These are phyloP conservation scores for Bolboschoenus planiculmis DNA, from an alignment of 176 grass and related monocot species.

Conservation along the genomic window DNA sequence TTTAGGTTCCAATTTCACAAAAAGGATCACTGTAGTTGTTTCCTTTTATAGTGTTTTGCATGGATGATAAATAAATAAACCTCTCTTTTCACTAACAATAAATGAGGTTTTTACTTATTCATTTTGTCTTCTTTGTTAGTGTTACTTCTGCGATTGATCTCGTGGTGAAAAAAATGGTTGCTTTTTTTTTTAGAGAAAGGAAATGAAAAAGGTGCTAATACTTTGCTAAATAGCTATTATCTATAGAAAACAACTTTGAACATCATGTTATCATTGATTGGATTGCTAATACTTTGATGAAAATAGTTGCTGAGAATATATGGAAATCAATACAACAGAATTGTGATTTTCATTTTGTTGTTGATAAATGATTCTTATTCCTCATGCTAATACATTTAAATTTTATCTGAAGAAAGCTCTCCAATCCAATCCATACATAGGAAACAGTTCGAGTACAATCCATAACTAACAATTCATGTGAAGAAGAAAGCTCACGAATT, in stretches of 20 bases:
- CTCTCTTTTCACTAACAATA: background rate
- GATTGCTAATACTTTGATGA: background rate
- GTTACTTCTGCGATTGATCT: background rate
- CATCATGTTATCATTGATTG: background rate
- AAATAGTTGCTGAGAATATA: background rate
- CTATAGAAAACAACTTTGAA: background rate
- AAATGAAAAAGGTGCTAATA: background rate
- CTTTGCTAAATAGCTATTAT: background rate
- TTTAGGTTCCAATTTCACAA: constrained; percentile 13
- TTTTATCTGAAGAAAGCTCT: too few species aligned
- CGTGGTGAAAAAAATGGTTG: background rate
- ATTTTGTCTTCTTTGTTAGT: background rate
- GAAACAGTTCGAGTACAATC: too few species aligned
- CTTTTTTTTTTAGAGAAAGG: background rate
- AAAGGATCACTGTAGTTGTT: constrained; percentile 23
- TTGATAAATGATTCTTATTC: too few species aligned
- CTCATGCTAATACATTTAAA: too few species aligned
- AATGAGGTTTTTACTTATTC: background rate
- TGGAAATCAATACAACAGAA: background rate
- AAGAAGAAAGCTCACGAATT: too few species aligned
- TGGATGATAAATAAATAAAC: constrained; percentile 7
- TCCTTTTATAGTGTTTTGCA: constrained; percentile 25
- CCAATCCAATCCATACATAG: too few species aligned
- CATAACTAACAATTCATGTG: too few species aligned
- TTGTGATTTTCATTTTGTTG: background rate